Conservation (phyloP, 768 basidiomycete genomes). For the Neoboletus magnificus region DNA sequence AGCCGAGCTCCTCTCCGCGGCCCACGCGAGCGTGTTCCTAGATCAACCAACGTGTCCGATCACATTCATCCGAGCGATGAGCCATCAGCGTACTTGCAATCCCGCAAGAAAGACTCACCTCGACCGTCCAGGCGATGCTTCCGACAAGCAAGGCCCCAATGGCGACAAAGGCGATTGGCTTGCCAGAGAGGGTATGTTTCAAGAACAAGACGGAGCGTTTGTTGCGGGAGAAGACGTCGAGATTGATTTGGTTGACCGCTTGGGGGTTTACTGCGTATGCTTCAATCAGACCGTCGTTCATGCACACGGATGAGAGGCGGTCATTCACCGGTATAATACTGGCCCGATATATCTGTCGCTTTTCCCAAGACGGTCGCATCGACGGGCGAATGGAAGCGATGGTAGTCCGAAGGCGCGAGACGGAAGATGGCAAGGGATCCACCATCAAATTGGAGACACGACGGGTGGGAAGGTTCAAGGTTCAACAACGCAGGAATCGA, state of each 20-base stretch:
- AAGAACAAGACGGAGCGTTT: constrained; percentile 54
- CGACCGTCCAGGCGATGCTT: constrained; percentile 61
- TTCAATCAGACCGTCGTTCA: neutral
- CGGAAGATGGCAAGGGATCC: constrained; percentile 65
- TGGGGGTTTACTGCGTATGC: constrained; percentile 63
- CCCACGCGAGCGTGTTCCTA: constrained; percentile 48
- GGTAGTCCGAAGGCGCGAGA: constrained; percentile 79
- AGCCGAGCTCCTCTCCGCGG: constrained; percentile 65
- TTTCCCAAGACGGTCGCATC: constrained; percentile 48
- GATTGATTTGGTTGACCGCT: constrained; percentile 63
- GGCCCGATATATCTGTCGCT: constrained; percentile 45
- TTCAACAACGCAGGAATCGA: constrained; percentile 58
- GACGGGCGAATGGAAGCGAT: constrained; percentile 73
- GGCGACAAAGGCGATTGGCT: constrained; percentile 64
- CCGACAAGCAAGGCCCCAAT: constrained; percentile 83
- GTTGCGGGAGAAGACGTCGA: constrained; percentile 67
- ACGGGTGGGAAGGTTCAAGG: constrained; percentile 41
- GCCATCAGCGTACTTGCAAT: neutral
- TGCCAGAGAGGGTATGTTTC: constrained; percentile 43
- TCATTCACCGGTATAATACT: constrained; percentile 57
- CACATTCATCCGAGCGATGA: neutral
- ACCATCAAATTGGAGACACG: constrained; percentile 40
- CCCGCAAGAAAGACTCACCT: constrained; percentile 9
- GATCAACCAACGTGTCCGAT: neutral
- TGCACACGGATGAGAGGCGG: neutral